phyloP scores from a whole-genome alignment of 805 yeast species.

The Brettanomyces bruxellensis region DNA sequence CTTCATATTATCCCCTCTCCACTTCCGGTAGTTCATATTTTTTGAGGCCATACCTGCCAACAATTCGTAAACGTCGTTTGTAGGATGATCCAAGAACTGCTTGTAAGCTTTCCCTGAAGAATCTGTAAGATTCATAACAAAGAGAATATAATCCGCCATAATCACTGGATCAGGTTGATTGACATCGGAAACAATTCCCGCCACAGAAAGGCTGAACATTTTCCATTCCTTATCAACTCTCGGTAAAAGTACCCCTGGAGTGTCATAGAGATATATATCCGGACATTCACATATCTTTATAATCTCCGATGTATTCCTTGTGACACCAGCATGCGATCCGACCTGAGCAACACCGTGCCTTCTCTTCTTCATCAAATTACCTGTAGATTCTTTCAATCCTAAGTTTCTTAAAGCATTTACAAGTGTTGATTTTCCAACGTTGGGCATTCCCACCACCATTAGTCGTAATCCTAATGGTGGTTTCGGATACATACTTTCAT shows the following conservation, averaged over 20 bases:
- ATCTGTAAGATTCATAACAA: slow-evolving; percentile 57
- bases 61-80: slow-evolving; percentile 59
- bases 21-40: slow-evolving; percentile 18
- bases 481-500: slow-evolving; percentile 43
- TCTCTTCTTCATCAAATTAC: slow-evolving; percentile 20
- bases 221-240: slow-evolving; percentile 53
- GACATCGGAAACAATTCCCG: slow-evolving; percentile 66
- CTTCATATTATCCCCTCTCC: slow-evolving; percentile 18
- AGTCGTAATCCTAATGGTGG: slow-evolving; percentile 80
- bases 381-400: slow-evolving; percentile 10
- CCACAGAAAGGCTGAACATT: slow-evolving; percentile 65
- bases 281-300: slow-evolving; percentile 57
- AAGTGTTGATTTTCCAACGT: slow-evolving; percentile 90
- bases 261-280: slow-evolving; percentile 66
- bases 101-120: slow-evolving; percentile 34
- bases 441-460: slow-evolving; percentile 90
- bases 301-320: slow-evolving; percentile 67
- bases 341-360: slow-evolving; percentile 63
- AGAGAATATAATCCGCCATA: slow-evolving; percentile 79
- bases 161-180: slow-evolving; percentile 62
- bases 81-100: slow-evolving; percentile 48
- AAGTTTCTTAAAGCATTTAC: slow-evolving; percentile 59
- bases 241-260: slow-evolving; percentile 91
- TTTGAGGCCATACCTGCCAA: slow-evolving; percentile 38
- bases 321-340: slow-evolving; percentile 87